Conservation (phyloP, 306 rosid species). For the Ammopiptanthus mongolicus region DNA sequence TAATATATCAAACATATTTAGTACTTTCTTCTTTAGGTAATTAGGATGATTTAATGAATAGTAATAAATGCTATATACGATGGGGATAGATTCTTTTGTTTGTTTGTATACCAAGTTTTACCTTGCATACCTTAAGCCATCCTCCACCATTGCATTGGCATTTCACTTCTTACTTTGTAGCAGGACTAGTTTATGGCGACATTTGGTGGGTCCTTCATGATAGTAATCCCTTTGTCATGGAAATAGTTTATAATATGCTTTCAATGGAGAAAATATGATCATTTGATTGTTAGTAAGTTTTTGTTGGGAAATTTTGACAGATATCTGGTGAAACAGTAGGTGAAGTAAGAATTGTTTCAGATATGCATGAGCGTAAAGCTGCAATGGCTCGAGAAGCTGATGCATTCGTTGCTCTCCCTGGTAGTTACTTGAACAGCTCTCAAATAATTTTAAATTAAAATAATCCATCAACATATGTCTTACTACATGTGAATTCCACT, state of each 20-base stretch:
- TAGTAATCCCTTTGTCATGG: neutral
- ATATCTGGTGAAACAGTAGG: constrained; percentile 91
- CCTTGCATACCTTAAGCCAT: neutral
- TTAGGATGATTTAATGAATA: neutral
- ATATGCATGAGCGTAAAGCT: constrained; percentile 99
- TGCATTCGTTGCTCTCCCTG: constrained; percentile 95
- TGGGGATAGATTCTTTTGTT: neutral
- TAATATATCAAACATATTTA: too few species aligned
- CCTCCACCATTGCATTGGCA: neutral
- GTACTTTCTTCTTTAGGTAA: neutral
- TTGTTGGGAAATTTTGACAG: constrained; percentile 42
- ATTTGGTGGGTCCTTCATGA: neutral
- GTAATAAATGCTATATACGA: neutral
- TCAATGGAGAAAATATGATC: constrained; percentile 1
- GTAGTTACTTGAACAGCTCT: constrained; percentile 36
- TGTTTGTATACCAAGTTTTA: neutral
- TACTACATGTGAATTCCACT: constrained; percentile 8
- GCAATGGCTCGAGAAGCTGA: constrained; percentile 90
- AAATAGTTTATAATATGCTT: constrained; percentile 7
- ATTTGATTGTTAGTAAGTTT: constrained; percentile 5
- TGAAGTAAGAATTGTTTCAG: constrained; percentile 81
- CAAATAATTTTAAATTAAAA: neutral
- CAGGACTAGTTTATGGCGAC: neutral
- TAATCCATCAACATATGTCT: neutral
- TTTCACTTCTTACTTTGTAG: constrained; percentile 4